Base-by-base conservation (phyloP, 805 yeast species). In the Debaryomyces maramus region DNA sequence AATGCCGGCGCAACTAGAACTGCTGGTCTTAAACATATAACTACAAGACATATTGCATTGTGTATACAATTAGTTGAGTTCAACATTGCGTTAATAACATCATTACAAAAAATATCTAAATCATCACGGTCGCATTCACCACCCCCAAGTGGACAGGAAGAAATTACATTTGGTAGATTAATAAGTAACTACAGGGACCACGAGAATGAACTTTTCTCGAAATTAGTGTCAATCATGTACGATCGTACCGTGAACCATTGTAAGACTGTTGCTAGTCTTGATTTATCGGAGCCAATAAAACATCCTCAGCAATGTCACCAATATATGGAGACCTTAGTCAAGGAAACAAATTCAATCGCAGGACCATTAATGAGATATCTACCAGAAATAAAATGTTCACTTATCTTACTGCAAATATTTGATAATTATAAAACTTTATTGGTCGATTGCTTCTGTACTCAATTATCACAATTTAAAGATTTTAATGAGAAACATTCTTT, bases 1-100 rank as follows among this genome's bases (percentile, higher is more conserved):
- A 84, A 82, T 32, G 88, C 90, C 1, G 87, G 85, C 30, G 91
- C 91, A 1, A 83, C 86, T 2, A 62, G 79, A 46, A 77, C 89
- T 0, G 86, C 91, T 0, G 88, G 87, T 0, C 65, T 85, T 36
- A 80, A 75, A 46, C 89, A 84, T 52, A 84, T 85, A 36, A 81
- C 87, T 3, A 83, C 88, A 1, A 81, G 80, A 48, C 87, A 85
- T 56, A 55, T 85, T 36, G 82, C 88, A 0, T 67, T 84, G 28
- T 78, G 85, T 26, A 77, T 83, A 4, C 88, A 85, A 52, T 67
- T 81, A n/a, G 64, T 85, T 21, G 78, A 79, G 40, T 69, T 68
- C 44, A 45, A 52, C 35, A 52, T 55, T 6, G 64, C 72, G 21
- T 58, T 81, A 17, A 58, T 75, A 15, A 48, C 55, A 0, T 42